phyloP scores from a whole-genome alignment of 306 rosid species.

The Dalbergia cultrata region DNA sequence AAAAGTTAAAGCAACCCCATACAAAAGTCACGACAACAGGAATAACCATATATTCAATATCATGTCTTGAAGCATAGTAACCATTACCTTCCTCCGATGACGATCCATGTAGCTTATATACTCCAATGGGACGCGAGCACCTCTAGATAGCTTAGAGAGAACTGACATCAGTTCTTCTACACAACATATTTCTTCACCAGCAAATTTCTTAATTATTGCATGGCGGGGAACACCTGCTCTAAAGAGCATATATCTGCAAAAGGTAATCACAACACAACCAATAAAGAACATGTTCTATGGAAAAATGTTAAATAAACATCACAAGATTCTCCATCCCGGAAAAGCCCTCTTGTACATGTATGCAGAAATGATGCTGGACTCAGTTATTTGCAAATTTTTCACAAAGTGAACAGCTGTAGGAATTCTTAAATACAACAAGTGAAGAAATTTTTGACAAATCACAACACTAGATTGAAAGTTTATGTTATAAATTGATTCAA shows the following conservation, averaged over 20 bases:
- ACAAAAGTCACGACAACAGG: background rate
- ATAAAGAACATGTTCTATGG: conserved; percentile 32
- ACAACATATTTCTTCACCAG: conserved; percentile 84
- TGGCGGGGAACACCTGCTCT: conserved; percentile 97
- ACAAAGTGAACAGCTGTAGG: conserved; percentile 23
- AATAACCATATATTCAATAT: conserved; percentile 6
- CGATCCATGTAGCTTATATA: conserved; percentile 84
- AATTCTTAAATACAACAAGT: conserved; percentile 1
- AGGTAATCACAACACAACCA: conserved; percentile 37
- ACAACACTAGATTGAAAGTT: too few species aligned
- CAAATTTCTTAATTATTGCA: conserved; percentile 94
- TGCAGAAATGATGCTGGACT: conserved; percentile 28
- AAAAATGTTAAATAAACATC: conserved; percentile 34
- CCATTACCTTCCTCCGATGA: conserved; percentile 87
- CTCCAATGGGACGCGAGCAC: conserved; percentile 90
- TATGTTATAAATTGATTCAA: too few species aligned
- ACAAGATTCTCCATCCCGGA: conserved; percentile 19
- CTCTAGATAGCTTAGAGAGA: conserved; percentile 82
- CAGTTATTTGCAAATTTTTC: conserved; percentile 34
- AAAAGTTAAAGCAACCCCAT: conserved; percentile 22
- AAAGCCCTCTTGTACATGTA: conserved; percentile 19
- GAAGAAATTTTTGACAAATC: too few species aligned
- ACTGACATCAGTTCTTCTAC: conserved; percentile 76
- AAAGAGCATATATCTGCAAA: conserved; percentile 87
- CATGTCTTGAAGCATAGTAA: conserved; percentile 18